Percentiles rank a stretch among this genome's conserved stretches.
These are phyloP conservation scores for Alloteropsis semialata DNA, from an alignment of 176 grass and related monocot genomes.

Conservation along the genomic window DNA sequence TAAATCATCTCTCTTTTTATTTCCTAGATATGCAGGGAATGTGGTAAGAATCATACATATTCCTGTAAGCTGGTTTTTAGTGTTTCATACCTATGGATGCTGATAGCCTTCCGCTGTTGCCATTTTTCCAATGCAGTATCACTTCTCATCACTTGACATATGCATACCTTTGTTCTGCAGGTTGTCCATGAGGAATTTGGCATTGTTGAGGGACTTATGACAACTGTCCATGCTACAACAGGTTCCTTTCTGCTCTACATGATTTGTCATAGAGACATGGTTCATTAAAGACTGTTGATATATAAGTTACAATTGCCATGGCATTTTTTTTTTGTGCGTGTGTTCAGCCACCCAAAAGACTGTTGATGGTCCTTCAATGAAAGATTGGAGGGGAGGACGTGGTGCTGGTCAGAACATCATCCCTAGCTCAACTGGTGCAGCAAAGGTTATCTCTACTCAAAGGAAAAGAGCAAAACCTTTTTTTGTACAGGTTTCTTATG, in stretches of 20 bases:
- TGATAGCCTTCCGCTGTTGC: not conserved
- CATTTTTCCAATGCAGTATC: not conserved
- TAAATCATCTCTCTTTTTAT: not conserved
- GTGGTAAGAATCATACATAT: not conserved
- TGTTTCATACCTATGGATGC: not conserved
- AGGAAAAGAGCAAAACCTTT: not conserved
- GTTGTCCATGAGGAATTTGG: conserved; percentile 99
- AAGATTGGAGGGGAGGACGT: conserved; percentile 97
- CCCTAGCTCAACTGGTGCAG: conserved; percentile 96
- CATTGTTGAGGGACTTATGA: conserved; percentile 96
- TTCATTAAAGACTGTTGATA: not conserved
- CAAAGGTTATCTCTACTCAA: conserved; percentile 62
- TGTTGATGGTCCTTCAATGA: conserved; percentile 91
- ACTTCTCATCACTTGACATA: not conserved
- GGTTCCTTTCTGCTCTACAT: conserved; percentile 26
- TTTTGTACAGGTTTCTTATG: not conserved
- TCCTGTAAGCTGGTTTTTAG: not conserved
- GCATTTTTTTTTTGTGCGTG: not conserved
- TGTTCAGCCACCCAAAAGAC: conserved; percentile 92
- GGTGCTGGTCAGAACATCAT: conserved; percentile 99
- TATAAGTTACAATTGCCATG: not conserved
- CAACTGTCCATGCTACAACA: conserved; percentile 98
- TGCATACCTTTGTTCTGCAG: conserved; percentile 33
- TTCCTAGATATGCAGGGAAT: not conserved
- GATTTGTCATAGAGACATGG: not conserved